These are phyloP conservation scores for Crithidia brevicula DNA, from an alignment of 208 protist species.

Conservation along the genomic window DNA sequence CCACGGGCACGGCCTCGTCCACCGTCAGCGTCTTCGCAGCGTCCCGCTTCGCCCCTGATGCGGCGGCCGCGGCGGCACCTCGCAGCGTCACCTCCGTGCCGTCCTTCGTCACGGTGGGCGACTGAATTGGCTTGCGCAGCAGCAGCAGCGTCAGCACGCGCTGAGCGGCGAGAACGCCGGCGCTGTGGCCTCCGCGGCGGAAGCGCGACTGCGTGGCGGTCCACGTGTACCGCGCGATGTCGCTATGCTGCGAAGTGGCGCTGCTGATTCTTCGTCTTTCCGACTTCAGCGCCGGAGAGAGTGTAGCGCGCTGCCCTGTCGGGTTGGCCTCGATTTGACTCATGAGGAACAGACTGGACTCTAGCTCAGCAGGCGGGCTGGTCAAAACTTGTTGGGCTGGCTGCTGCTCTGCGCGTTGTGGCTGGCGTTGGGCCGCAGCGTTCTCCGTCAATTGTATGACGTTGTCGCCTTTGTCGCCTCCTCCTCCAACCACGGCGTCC, in stretches of 20 bases:
- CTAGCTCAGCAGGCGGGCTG: background rate
- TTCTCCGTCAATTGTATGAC: background rate
- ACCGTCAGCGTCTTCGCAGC: slow-evolving; percentile 2
- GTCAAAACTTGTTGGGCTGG: background rate
- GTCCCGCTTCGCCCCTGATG: background rate
- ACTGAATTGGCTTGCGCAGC: background rate
- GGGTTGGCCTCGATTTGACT: background rate
- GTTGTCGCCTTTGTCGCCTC: background rate
- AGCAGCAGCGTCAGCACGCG: slow-evolving; percentile 22
- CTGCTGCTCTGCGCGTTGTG: background rate
- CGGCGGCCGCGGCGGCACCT: too few species aligned
- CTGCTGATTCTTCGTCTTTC: background rate
- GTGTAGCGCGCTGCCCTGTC: background rate
- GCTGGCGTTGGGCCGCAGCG: background rate
- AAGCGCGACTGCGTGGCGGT: background rate
- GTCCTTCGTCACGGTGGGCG: background rate
- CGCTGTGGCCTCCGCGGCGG: slow-evolving; percentile 5
- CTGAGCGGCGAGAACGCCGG: background rate
- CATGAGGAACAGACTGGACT: slow-evolving; percentile 10
- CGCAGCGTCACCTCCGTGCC: slow-evolving; percentile 11
- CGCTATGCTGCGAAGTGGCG: background rate
- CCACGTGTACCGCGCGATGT: background rate
- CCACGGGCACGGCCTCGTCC: slow-evolving; percentile 14
- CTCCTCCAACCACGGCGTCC: background rate
- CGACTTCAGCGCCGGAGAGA: background rate